These are phyloP conservation scores for Kwoniella sp. DNA, from an alignment of 768 basidiomycete genomes.

Conservation along the genomic window DNA sequence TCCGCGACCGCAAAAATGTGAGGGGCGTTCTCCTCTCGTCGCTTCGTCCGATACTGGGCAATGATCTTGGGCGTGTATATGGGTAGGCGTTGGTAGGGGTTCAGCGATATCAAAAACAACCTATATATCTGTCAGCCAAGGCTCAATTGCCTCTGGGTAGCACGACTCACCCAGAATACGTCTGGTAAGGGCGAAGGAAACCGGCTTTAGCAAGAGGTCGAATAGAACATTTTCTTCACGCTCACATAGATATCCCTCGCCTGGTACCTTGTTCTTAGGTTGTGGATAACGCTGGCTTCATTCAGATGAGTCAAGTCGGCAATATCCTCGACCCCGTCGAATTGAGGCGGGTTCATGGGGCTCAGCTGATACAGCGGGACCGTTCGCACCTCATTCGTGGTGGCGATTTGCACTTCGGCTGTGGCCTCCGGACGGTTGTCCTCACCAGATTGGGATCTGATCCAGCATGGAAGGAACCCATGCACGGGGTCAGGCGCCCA, in stretches of 20 bases:
- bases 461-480: slow-evolving; percentile 93
- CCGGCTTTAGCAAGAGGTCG: not conserved
- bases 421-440: slow-evolving; percentile 53
- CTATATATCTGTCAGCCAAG: slow-evolving; percentile 57
- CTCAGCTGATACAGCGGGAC: slow-evolving; percentile 76
- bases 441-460: slow-evolving; percentile 64
- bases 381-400: slow-evolving; percentile 69
- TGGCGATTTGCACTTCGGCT: slow-evolving; percentile 78
- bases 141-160: not conserved
- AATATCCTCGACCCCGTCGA: slow-evolving; percentile 95
- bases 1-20: slow-evolving; percentile 98
- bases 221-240: not conserved
- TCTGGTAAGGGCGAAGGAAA: slow-evolving; percentile 22
- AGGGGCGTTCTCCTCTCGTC: slow-evolving; percentile 83
- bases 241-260: slow-evolving; percentile 55
- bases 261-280: slow-evolving; percentile 83
- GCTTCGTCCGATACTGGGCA: slow-evolving; percentile 68
- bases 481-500: slow-evolving; percentile 92
- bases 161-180: slow-evolving; percentile 32
- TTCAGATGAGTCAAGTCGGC: slow-evolving; percentile 96
- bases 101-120: slow-evolving; percentile 95
- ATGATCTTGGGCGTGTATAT: slow-evolving; percentile 61
- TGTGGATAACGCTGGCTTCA: slow-evolving; percentile 98
- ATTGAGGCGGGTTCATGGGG: slow-evolving; percentile 98
- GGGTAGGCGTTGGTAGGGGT: slow-evolving; percentile 88